Base-by-base conservation (phyloP, 371 early-diverging fungal genomes). In the Ordospora colligata region DNA sequence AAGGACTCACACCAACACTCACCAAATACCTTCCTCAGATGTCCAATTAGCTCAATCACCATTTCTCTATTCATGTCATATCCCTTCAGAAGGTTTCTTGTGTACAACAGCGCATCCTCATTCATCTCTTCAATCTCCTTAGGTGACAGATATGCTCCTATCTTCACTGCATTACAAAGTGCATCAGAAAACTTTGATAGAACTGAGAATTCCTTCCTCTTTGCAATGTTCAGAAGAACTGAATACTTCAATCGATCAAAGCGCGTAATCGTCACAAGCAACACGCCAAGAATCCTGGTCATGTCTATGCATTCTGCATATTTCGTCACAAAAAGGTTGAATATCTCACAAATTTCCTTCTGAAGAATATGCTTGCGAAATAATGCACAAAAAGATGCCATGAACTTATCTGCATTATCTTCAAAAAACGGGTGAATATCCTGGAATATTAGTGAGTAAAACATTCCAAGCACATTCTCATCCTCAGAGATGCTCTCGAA, bases 401-500 rank as follows among this genome's bases (percentile, higher is more conserved):
- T 19, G 42, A 78, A 78, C 22, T 47, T 64, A 17, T 53, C 66
- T 45, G 67, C 45, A 46, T 76, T 75, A 19, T 76, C 72, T 62
- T 80, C 80, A 58, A 76, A 80, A 37, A 72, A 80, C 27, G 72
- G 72, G 52, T 80, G 80, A 44, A 80, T 73, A 42, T 80, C 80
- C 53, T 80, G 80, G 40, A 46, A 80, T 1, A 72, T 40, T 32
- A 80, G 43, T 23, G 51, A 63, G 73, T 72, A 68, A 22, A 80
- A 64, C 21, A 80, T 80, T 7, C 64, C 58, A 23, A 80, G 54
- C 25, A 76, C 22, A 42, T 72, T 52, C 19, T 46, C 44, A 53
- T 65, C 73, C 40, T 46, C 53, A 27, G 52, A 45, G 0, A 65
- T 21, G 25, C 23, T 45, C 11, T 44, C 73, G 19, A 68, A 74